Base-by-base conservation (phyloP, 768 basidiomycete species). In the Tricholoma saponaceum region DNA sequence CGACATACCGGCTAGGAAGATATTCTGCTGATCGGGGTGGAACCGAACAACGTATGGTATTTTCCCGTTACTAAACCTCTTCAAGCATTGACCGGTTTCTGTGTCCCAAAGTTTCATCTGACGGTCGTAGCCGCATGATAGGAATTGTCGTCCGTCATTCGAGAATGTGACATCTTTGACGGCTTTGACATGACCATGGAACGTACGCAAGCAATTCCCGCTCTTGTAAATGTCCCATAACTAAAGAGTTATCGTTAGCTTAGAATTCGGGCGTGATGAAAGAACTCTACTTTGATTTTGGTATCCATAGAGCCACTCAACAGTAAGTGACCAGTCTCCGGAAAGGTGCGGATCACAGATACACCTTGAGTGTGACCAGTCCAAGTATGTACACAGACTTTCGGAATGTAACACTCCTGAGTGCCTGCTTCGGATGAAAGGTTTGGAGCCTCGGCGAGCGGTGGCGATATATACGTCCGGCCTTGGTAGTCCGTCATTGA, bases 31-130 rank as follows among this genome's bases (percentile, higher is more conserved):
- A 68, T 97, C 96, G 5, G 97, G 97, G 70, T 98, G 91, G 79
- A 98, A 99, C 55, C 87, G 85, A 54, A 98, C 80, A 52, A 96
- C 94, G 69, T 98, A 95, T 10, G 97, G 95, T 18, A 95, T 95
- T 78, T 98, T 98, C 61, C 96, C 97, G 66, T 98, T 98, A 62
- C 90, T 89, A 75, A 98, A 99, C 6, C 95, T 89, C 70, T 98
- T 91, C 59, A 97, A 74, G 74, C 97, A 98, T 75, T 98, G 92
- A 1, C 95, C 96, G 0, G 97, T 98, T 75, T 99, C 97, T 18
- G 97, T 98, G 66, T 99, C 96, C 97, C 97, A 99, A 12, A 98
- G 79, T 73, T 99, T 99, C 87, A 98, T 95, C 69, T 94, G 90
- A 52, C 95, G 89, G 72, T 99, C 97, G 66, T 97, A 98, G 52